Evolutionary conservation across 352 stramenopile genomes (phyloP).

Genomic region (Globisporangium apiculatum): DNA sequence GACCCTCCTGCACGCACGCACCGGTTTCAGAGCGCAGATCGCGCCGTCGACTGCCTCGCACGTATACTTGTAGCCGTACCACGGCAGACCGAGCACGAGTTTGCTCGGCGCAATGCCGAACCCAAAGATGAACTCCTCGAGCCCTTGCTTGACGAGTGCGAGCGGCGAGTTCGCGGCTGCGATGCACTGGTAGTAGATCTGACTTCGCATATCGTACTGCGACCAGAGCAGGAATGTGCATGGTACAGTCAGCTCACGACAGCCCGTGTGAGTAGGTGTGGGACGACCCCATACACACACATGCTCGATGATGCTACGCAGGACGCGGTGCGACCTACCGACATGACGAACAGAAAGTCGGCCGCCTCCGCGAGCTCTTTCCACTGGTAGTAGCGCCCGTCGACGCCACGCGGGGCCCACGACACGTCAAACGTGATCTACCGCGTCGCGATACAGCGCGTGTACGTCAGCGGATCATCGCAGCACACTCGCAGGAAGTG

Average conservation of each 20-base stretch:
- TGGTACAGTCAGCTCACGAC: not conserved
- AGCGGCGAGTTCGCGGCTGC: constrained; percentile 80
- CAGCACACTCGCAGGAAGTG: too few species aligned
- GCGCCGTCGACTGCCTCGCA: constrained; percentile 23
- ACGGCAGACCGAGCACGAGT: constrained; percentile 86
- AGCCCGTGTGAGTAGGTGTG: not conserved
- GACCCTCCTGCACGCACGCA: constrained; percentile 1
- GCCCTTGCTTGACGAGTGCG: constrained; percentile 58
- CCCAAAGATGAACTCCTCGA: constrained; percentile 69
- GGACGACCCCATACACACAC: too few species aligned
- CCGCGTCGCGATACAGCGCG: too few species aligned
- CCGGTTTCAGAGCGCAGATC: constrained; percentile 23
- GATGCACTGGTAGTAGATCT: constrained; percentile 88
- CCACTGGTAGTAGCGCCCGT: constrained; percentile 83
- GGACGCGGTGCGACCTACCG: constrained; percentile 19
- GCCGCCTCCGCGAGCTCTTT: constrained; percentile 43
- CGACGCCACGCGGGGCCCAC: constrained; percentile 68
- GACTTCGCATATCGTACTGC: constrained; percentile 88
- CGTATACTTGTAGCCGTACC: constrained; percentile 88
- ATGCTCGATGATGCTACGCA: too few species aligned
- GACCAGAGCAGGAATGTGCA: not conserved
- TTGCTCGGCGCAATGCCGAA: constrained; percentile 56
- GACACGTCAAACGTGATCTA: constrained; percentile 82
- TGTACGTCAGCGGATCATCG: too few species aligned
- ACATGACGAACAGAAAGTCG: constrained; percentile 91